Percentiles rank a stretch among this genome's conserved stretches.
Evolutionary conservation across 805 yeast species (phyloP).

Genomic region (Citeromyces nyonsensis): DNA sequence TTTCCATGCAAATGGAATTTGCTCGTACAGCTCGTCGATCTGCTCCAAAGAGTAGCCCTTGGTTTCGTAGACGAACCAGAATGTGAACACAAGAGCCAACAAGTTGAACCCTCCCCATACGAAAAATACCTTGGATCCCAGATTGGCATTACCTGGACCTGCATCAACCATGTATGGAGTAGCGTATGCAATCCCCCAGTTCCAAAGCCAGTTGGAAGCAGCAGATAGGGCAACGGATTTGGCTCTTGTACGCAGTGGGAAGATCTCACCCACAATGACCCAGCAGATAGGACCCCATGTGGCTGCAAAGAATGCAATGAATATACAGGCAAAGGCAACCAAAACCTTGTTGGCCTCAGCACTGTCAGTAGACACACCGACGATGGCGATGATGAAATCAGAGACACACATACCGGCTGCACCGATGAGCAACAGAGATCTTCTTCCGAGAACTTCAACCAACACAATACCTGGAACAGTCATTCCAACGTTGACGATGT

Average conservation of each 20-base stretch:
- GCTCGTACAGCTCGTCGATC: conserved; percentile 26
- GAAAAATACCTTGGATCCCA: conserved; percentile 53
- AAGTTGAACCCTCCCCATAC: conserved; percentile 45
- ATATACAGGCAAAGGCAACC: conserved; percentile 32
- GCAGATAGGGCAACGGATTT: conserved; percentile 58
- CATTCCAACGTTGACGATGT: conserved; percentile 28
- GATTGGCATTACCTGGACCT: conserved; percentile 31
- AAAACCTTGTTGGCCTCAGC: conserved; percentile 13
- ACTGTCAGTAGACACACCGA: conserved; percentile 14
- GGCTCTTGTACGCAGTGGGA: conserved; percentile 62
- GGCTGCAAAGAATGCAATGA: conserved; percentile 64
- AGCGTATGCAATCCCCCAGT: conserved; percentile 59
- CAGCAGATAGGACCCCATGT: conserved; percentile 79
- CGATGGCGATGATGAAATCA: conserved; percentile 42
- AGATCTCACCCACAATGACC: conserved; percentile 47
- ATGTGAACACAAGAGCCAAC: conserved; percentile 45
- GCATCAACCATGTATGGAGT: conserved; percentile 60
- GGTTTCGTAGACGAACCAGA: conserved; percentile 64
- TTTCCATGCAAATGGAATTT: too few relatives aligned
- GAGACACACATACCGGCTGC: conserved; percentile 31
- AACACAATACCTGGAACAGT: conserved; percentile 39
- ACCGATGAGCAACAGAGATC: conserved; percentile 30
- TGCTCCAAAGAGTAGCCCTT: conserved; percentile 74
- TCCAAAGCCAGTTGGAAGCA: conserved; percentile 70
- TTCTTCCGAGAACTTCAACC: conserved; percentile 47